phyloP scores from a whole-genome alignment of 305 asterid genomes.

The Coffea humblotiana region DNA sequence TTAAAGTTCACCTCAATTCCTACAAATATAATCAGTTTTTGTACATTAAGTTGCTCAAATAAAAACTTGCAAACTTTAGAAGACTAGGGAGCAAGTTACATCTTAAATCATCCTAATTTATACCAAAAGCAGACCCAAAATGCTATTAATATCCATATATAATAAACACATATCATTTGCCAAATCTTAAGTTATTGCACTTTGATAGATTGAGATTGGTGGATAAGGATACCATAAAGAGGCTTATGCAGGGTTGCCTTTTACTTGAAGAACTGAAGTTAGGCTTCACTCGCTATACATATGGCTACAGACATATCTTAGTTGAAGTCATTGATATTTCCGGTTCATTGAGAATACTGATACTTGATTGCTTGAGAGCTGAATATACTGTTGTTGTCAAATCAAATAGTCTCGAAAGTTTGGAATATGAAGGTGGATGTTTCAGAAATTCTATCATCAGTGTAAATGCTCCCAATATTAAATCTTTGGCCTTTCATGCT shows the following conservation, averaged over 20 bases:
- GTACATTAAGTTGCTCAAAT: no score
- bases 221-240: background rate
- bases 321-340: background rate
- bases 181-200: conserved; percentile 1
- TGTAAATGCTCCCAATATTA: conserved; percentile 4
- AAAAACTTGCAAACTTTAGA: no score
- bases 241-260: conserved; percentile 16
- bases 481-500: background rate
- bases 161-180: background rate
- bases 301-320: no score
- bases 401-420: conserved; percentile 1
- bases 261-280: background rate
- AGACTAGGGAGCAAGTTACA: no score
- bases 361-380: background rate
- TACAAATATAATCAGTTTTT: no score
- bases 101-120: no score
- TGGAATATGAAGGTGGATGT: background rate
- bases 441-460: background rate
- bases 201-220: background rate
- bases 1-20: no score
- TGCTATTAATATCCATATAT: no score
- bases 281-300: background rate
- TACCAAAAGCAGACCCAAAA: no score
- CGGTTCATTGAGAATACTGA: background rate
- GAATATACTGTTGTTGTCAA: background rate